Evolutionary conservation across 768 basidiomycete genomes (phyloP), one percentile per base, ranked within the genome.

Genomic region (Butyriboletus loyo): DNA sequence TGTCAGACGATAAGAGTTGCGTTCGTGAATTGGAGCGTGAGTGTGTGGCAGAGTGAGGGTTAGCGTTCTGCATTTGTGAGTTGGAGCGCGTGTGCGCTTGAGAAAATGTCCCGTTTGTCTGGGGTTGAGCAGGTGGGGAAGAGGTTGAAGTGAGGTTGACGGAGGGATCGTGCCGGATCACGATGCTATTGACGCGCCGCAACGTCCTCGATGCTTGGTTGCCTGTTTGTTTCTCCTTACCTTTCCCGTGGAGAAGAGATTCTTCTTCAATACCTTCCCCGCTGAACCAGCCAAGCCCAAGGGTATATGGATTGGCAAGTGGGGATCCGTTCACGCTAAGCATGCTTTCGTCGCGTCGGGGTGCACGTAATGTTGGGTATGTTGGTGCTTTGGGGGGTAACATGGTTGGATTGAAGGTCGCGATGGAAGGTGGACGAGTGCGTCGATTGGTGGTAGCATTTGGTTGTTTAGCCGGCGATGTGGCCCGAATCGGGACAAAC

Each of bases 251-350:
- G 15, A 19, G 49, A 17, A 39, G 59, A 2, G 38, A 46, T 9
- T 54, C 58, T 4, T 67, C 65, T 11, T 64, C 67, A 9, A 66
- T 65, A 19, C 62, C 64, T 6, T 73, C 71, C 1, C 58, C 54
- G 55, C 75, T 74, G 58, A 85, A 78, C 84, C 84, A 82, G 35
- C 78, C 73, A 40, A 83, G 64, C 19, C 84, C 85, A 58, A 85
- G 81, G 53, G 83, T 76, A 61, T 85, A 87, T 1, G 89, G 89
- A 64, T 91, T 91, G 17, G 84, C 82, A 17, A 92, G 76, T 0
- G 91, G 91, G 0, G 88, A 90, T 5, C 91, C 91, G 54, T 93
- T 92, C 19, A 87, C 69, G 61, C 89, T 89, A 45, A 92, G 75
- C 81, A 92, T 82, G 61, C 76, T 83, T 68, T 93, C 91, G 61